Base-by-base conservation (phyloP, 768 basidiomycete species). In the Suillus ampliporus region DNA sequence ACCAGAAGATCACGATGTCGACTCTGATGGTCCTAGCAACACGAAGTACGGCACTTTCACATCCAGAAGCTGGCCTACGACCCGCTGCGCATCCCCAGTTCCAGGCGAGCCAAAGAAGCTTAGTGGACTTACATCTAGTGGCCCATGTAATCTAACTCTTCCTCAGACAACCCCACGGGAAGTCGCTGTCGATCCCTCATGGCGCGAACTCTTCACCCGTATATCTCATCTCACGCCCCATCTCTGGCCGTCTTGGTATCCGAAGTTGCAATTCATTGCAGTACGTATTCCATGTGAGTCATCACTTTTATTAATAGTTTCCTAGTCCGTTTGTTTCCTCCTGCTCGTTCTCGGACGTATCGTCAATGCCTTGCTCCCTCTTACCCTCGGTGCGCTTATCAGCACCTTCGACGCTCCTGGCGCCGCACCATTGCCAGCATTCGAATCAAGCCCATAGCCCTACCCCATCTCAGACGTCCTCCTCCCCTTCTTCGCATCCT, bases 231-330 rank as follows among this genome's bases (percentile, higher is more conserved):
- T 97, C 47, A 75, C 83, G 14, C 94, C 94, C 2, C 91, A 91
- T 76, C 85, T 97, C 9, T 97, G 94, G 94, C 95, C 95, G 7
- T 82, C 82, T 37, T 89, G 87, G 65, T 84, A 80, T 64, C 71
- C 72, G 35, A 82, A 81, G 61, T 81, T 97, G 5, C 94, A 95
- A 74, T 69, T 89, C 46, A 76, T 91, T 59, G 91, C 90, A 6
- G 54, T 40, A 56, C 26, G 54, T 56, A 8, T 1, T 17, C 53
- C 4, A 84, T 90, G 71, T 67, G 83, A 31, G 4, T 80, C 10
- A 38, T 43, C 15, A 61, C 26, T 38, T 23, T 11, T 23, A 40
- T 3, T 56, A 26, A 56, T 5, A 4, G 34, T n/a, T 48, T 57
- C 6, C 40, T 38, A 92, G 91, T 63, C 82, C 9, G 57, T 91